phyloP scores from a whole-genome alignment of 768 basidiomycete genomes.

The Podaxis sp. region DNA sequence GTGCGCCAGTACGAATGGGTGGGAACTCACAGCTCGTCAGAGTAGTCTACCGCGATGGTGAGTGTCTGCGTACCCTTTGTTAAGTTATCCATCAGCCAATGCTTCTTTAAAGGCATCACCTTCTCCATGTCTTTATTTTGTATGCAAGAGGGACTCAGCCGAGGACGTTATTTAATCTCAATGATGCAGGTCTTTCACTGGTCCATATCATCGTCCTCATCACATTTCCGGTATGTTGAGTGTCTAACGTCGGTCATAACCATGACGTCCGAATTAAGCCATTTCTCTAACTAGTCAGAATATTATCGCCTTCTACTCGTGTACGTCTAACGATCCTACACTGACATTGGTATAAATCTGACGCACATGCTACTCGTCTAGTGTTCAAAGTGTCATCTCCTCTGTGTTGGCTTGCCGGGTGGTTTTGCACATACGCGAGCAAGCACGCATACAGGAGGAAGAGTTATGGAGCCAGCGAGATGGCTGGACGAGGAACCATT shows the following conservation, averaged over 20 bases:
- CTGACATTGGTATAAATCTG: not conserved
- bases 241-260: not conserved
- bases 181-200: not conserved
- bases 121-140: not conserved
- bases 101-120: not conserved
- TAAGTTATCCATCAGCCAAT: not conserved
- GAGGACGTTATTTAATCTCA: too few species aligned
- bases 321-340: not conserved
- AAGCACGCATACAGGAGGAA: not conserved
- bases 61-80: not conserved
- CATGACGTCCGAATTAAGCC: not conserved
- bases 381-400: not conserved
- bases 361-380: not conserved
- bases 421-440: not conserved
- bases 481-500: too few species aligned
- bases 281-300: not conserved
- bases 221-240: not conserved
- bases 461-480: too few species aligned
- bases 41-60: not conserved
- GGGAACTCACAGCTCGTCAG: not conserved
- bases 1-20: not conserved
- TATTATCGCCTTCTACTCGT: not conserved
- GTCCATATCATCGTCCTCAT: not conserved
- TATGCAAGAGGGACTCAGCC: not conserved
- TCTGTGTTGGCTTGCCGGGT: not conserved